Evolutionary conservation across 2,329 filamentous ascomycete species (phyloP), one percentile per base, ranked within the genome.

Genomic region (Amesomyces nigricolor): DNA sequence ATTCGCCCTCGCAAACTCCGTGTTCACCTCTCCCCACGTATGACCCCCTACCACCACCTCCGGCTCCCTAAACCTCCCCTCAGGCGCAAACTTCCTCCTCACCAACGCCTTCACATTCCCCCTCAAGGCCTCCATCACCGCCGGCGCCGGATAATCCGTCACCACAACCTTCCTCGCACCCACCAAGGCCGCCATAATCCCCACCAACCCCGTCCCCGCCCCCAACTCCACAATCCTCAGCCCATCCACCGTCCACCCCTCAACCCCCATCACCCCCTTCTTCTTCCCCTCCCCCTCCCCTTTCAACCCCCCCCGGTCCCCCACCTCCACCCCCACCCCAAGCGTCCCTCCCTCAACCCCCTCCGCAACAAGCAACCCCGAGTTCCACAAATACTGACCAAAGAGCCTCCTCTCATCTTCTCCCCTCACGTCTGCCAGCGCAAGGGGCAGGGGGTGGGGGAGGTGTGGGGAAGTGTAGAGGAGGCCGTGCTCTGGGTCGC

Each of bases 381-480:
- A 76, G 69, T 90, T 90, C 86, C 86, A 90, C 26, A 89, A 70
- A 67, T 85, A 88, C 66, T 90, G 86, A 58, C 83, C 82, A 66
- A 88, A 89, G 44, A 89, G 76, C 17, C 70, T 68, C 48, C 84
- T 72, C 62, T 83, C 79, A 30, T 75, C 70, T 53, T 84, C 80
- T 32, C 68, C 72, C 32, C 72, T 66, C 11, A 71, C 82, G 62
- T 80, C 73, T 19, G 74, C 69, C 16, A 80, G 72, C 8, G 70
- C 70, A 62, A 81, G 71, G 44, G 67, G 61, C 44, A 81, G 64
- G 10, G 74, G 72, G 51, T 65, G 67, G 14, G 73, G 76, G 14
- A 81, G 72, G 56, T 73, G 72, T 38, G 73, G 79, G 56, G 77
- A 83, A 17, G 71, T 73, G 70, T 88, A 89, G 30, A 82, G 63